Percentiles rank a stretch among this genome's conserved stretches.
phyloP scores from a whole-genome alignment of 331 rosid species.

The Malus hybrid region DNA sequence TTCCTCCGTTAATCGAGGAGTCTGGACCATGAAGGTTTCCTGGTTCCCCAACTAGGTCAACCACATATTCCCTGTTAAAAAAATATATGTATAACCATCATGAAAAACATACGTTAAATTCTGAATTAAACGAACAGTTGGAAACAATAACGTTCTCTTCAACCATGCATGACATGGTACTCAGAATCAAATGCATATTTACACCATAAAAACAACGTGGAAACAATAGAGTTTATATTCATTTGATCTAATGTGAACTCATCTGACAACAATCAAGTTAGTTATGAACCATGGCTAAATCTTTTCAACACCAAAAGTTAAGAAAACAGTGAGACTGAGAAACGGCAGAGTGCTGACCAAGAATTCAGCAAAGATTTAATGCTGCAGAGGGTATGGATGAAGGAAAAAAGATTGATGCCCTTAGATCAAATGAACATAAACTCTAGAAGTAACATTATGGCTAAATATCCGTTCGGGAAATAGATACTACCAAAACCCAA shows the following conservation, averaged over 20 bases:
- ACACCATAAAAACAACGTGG: neutral
- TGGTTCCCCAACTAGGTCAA: conserved; percentile 95
- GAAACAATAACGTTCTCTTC: neutral
- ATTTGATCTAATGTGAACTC: neutral
- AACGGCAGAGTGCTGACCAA: neutral
- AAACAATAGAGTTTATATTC: too few species aligned
- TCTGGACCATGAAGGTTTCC: conserved; percentile 92
- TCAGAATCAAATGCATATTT: neutral
- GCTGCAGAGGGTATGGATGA: neutral
- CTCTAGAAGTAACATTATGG: neutral
- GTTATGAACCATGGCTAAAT: neutral
- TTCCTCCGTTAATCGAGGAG: conserved; percentile 88
- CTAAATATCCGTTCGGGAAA: neutral
- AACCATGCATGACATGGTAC: neutral
- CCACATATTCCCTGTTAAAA: conserved; percentile 82
- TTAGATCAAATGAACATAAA: neutral
- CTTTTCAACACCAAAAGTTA: neutral
- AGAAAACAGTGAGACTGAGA: neutral
- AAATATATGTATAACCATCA: neutral
- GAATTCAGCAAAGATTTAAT: neutral
- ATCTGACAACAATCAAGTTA: neutral
- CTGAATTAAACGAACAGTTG: neutral
- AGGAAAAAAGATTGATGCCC: neutral
- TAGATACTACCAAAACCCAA: neutral
- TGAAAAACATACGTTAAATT: neutral